Evolutionary conservation across 1,284 basidiomycete species (phyloP), one percentile per base, ranked within the genome.

Genomic region (Stygiomarasmius scandens): DNA sequence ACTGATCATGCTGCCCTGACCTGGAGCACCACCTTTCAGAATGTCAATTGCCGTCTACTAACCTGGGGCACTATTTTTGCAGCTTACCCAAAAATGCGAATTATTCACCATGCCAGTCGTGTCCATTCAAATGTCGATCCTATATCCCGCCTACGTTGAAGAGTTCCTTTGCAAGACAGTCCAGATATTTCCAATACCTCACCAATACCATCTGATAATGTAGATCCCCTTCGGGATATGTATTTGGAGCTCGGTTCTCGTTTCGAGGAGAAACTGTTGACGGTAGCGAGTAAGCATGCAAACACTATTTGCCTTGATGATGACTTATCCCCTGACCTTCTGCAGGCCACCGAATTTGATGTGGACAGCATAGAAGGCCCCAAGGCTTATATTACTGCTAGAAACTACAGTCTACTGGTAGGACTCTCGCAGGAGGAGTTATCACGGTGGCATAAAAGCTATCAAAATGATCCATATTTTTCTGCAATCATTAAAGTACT

Each of bases 81-180:
- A 11, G 69, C 71, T 0, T 74, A 65, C 54, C 71, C 66, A 0
- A 49, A 58, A 1, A 54, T 73, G 25, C 29, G 60, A 1, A 73
- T 73, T n/a, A 60, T 71, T 1, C 69, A 73, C 41, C 52, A 66
- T 1, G 60, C 69, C 1, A 69, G 71, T 3, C 41, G 61, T 11
- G 61, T 66, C 0, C 71, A 74, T 44, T 70, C 67, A 1, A 73
- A 73, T 49, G 69, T 71, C 1, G 70, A 71, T 58, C 69, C 69
- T 10, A 54, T 60, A 9, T 60, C 59, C 0, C 51, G 55, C 8
- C 22, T 60, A 27, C 52, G 46, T 8, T 29, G 52, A 9, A 12
- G 44, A 2, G 44, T 53, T 19, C 52, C 55, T 14, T 14, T 27
- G 1, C 54, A 59, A 36, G 29, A 29, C 16, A 36, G 58, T 1